Conservation (phyloP, 164 flowering plant species). For the Houttuynia cordata region DNA sequence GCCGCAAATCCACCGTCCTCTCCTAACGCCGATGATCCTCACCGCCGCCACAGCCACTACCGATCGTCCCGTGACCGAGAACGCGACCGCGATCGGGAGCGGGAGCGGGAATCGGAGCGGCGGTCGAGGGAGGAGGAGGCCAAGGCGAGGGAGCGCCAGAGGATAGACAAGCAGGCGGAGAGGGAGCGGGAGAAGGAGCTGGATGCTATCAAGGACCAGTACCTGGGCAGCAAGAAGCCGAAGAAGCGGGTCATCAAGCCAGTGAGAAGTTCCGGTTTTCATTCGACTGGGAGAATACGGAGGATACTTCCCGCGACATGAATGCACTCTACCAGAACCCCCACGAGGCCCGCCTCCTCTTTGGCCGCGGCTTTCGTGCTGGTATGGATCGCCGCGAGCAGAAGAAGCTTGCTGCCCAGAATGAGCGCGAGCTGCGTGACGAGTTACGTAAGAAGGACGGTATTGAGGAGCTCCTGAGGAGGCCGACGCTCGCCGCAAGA, state of each 20-base stretch:
- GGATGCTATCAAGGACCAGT: conserved; percentile 86
- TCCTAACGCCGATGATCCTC: conserved; percentile 5
- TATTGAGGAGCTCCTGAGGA: conserved; percentile 71
- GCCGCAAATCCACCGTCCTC: conserved; percentile 3
- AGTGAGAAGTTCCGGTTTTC: conserved; percentile 92
- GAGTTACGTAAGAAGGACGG: conserved; percentile 75
- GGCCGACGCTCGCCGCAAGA: conserved; percentile 47
- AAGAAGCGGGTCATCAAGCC: conserved; percentile 87
- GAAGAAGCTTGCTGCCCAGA: conserved; percentile 82
- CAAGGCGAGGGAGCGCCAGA: conserved; percentile 32
- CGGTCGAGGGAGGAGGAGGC: conserved; percentile 35
- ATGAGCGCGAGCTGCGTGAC: conserved; percentile 64
- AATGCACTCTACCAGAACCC: conserved; percentile 79
- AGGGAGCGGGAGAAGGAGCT: conserved; percentile 22
- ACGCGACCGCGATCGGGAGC: conserved; percentile 47
- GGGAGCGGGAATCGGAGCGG: conserved; percentile 8
- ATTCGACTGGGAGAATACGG: conserved; percentile 94
- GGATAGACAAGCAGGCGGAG: conserved; percentile 17
- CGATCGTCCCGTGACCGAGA: conserved; percentile 27
- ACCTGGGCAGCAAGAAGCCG: conserved; percentile 82
- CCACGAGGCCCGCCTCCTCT: conserved; percentile 80
- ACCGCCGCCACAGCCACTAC: conserved; percentile 19
- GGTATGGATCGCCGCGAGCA: conserved; percentile 92
- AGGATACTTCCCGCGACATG: conserved; percentile 87
- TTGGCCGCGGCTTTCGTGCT: conserved; percentile 85